A percentile compares a stretch with the other conserved stretches of the same genome.
phyloP scores from a whole-genome alignment of 2,329 filamentous ascomycete species.

The Hymenoscyphus infarciens region DNA sequence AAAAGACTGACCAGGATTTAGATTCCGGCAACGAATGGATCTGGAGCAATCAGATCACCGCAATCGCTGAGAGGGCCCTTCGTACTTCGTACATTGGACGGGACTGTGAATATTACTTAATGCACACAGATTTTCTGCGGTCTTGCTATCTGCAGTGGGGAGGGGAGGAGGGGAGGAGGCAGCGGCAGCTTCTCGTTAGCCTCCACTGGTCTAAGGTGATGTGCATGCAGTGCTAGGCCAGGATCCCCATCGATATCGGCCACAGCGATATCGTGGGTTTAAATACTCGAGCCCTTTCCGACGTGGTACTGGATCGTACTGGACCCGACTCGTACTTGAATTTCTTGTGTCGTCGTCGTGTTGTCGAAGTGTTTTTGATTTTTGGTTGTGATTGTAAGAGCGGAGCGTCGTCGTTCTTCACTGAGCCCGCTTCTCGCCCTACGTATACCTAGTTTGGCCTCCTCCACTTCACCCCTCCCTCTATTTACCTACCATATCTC shows the following conservation, averaged over 20 bases:
- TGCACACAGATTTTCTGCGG: too few species aligned
- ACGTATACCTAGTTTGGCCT: too few species aligned
- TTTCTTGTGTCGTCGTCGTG: neutral
- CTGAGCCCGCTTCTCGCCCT: neutral
- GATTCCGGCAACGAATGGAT: too few species aligned
- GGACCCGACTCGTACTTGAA: neutral
- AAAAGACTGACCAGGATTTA: too few species aligned
- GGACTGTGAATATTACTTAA: too few species aligned
- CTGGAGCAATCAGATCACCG: too few species aligned
- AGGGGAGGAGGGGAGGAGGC: neutral
- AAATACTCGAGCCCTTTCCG: constrained; percentile 2
- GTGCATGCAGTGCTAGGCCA: neutral
- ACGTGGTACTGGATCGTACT: neutral
- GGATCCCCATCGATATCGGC: neutral
- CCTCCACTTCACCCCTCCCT: neutral
- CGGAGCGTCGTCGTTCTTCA: constrained; percentile 4
- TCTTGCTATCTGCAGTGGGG: too few species aligned
- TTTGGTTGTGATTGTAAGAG: neutral
- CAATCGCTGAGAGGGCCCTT: too few species aligned
- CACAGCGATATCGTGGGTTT: neutral
- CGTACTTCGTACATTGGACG: too few species aligned
- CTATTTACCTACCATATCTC: neutral
- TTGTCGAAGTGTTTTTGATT: neutral
- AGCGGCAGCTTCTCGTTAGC: too few species aligned
- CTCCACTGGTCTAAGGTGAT: neutral